Percentiles rank a stretch among this genome's conserved stretches.
These are phyloP conservation scores for Bryum argenteum DNA, from an alignment of 225 moss, liverwort and hornwort genomes.

Conservation along the genomic window DNA sequence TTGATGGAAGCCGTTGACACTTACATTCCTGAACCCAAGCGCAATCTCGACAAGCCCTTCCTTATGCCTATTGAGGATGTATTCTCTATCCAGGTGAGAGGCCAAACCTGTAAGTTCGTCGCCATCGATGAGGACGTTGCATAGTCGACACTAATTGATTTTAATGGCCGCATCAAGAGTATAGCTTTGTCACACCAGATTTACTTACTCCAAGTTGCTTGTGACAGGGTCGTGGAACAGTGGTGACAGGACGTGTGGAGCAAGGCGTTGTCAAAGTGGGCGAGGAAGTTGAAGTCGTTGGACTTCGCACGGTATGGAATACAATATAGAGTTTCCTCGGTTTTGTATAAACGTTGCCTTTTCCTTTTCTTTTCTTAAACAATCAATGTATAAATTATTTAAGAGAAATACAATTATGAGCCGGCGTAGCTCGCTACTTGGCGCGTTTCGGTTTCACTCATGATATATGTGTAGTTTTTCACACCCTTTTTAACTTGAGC, in stretches of 20 bases:
- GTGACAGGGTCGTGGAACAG: conserved; percentile 79
- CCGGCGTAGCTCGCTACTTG: too few relatives aligned
- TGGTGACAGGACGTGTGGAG: conserved; percentile 88
- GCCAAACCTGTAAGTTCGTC: neutral
- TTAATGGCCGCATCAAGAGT: neutral
- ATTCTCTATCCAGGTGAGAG: conserved; percentile 74
- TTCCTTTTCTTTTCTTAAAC: too few relatives aligned
- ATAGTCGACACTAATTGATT: neutral
- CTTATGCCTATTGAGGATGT: conserved; percentile 93
- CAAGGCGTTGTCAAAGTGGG: conserved; percentile 86
- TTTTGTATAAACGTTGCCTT: neutral
- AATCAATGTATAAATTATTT: too few relatives aligned
- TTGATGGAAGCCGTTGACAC: conserved; percentile 80
- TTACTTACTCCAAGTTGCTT: neutral
- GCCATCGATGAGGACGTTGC: neutral
- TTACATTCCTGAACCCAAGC: conserved; percentile 82
- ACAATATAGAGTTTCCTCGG: neutral
- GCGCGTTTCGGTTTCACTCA: too few relatives aligned
- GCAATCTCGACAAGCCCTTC: conserved; percentile 72
- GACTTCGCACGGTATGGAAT: conserved; percentile 50
- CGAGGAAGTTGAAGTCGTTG: conserved; percentile 82
- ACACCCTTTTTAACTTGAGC: neutral
- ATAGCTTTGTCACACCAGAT: neutral
- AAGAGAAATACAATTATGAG: too few relatives aligned
- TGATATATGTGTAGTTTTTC: neutral